Evolutionary conservation across 140 eudicot genomes (phyloP).

Genomic region (Flaveria floridana): DNA sequence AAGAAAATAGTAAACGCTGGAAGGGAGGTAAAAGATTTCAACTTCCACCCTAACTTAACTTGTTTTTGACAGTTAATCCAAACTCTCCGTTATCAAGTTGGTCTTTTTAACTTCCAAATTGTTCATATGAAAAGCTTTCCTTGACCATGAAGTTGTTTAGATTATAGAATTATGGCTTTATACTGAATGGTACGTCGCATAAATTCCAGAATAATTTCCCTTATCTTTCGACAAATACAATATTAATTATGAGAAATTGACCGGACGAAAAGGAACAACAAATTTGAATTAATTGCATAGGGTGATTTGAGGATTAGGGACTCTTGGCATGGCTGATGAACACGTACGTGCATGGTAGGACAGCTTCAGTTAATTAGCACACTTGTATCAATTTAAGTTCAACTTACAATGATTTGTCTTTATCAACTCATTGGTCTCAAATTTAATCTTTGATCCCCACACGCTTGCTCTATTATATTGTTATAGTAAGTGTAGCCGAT

Average conservation of each 20-base stretch:
- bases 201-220: neutral
- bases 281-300: constrained; percentile 11
- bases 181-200: neutral
- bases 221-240: constrained; percentile 1
- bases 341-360: constrained; percentile 40
- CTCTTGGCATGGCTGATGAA: constrained; percentile 21
- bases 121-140: too few species aligned
- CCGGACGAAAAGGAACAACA: neutral
- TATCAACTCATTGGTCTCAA: constrained; percentile 21
- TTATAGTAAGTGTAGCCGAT: too few species aligned
- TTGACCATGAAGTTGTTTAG: neutral
- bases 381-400: constrained; percentile 20
- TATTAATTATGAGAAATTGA: constrained; percentile 11
- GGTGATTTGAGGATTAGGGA: constrained; percentile 18
- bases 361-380: constrained; percentile 12
- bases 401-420: constrained; percentile 28
- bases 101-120: too few species aligned
- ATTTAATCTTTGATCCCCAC: neutral
- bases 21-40: too few species aligned
- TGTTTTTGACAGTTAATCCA: too few species aligned
- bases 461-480: neutral
- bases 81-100: too few species aligned
- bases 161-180: neutral
- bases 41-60: too few species aligned
- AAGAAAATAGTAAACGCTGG: too few species aligned